Base-by-base conservation (phyloP, 2,329 filamentous ascomycete genomes). In the Fusarium chuoi region DNA sequence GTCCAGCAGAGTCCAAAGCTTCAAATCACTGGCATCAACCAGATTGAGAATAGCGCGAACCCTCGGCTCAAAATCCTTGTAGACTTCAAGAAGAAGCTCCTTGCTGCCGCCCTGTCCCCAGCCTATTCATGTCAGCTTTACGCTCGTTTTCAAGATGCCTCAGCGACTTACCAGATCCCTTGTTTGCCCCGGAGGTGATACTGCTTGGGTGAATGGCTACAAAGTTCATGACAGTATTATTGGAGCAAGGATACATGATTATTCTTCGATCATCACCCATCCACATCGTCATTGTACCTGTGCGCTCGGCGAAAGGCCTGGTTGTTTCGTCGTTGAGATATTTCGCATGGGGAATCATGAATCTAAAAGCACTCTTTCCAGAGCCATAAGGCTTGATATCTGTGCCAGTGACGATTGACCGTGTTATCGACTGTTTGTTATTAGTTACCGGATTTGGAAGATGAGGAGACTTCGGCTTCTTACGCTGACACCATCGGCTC, bases 1-100 rank as follows among this genome's bases (percentile, higher is more conserved):
- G 71, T 93, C 91, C 8, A 91, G 78, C 4, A 92, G 79, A 28
- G 85, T 86, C 89, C 89, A 92, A 2, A 89, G 81, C 62, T 87
- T 89, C 26, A 91, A 75, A 2, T 82, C 82, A 0, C 82, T 77
- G 0, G 83, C 79, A n/a, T 87, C 83, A 0, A 82, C 85, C 72
- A 86, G 85, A 9, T 71, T 73, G 8, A 88, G 71, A 3, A 88
- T 70, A 13, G 82, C 79, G 15, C 79, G 75, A 0, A 88, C 73
- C 5, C 77, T 77, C 0, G 84, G 82, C 46, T 84, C 82, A 63
- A 88, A 89, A 22, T 83, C 80, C 13, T 83, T 39, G 78, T 84
- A 76, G 0, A 83, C 8, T 81, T 82, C 78, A 2, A 85, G 78
- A 3, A 87, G 73, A 10, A 82, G 71, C 3, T 83, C 81, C 15